phyloP scores from a whole-genome alignment of 1,139 yeast genomes.

The Debaryomyces udenii region DNA sequence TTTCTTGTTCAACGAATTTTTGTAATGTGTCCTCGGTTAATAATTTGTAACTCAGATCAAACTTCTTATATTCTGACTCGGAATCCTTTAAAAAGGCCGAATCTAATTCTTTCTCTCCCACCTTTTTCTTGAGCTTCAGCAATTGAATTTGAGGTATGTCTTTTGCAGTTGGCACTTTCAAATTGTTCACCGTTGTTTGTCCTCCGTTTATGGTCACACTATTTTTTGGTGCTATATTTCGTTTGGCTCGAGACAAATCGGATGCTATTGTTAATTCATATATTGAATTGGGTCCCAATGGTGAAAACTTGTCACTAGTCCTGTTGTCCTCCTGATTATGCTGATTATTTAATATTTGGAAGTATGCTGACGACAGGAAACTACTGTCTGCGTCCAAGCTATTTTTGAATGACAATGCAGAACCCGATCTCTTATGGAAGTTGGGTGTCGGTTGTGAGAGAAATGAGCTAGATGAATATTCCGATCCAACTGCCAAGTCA shows the following conservation, averaged over 20 bases:
- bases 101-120: conserved; percentile 51
- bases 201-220: conserved; percentile 49
- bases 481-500: conserved; percentile 38
- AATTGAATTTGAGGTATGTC: conserved; percentile 87
- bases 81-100: conserved; percentile 47
- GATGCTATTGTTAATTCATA: conserved; percentile 70
- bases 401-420: conserved; percentile 29
- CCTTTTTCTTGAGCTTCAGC: conserved; percentile 55
- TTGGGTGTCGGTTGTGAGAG: conserved; percentile 17
- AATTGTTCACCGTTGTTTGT: conserved; percentile 40
- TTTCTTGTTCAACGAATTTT: conserved; percentile 36
- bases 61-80: conserved; percentile 57
- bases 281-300: conserved; percentile 79
- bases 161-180: conserved; percentile 69
- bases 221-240: conserved; percentile 33
- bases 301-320: conserved; percentile 41
- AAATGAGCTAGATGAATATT: conserved; percentile 23
- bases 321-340: conserved; percentile 22
- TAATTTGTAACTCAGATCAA: conserved; percentile 50
- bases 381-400: conserved; percentile 44
- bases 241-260: conserved; percentile 46
- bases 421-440: conserved; percentile 15
- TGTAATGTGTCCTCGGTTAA: conserved; percentile 54
- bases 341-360: conserved; percentile 27
- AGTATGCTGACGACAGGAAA: conserved; percentile 35